These are phyloP conservation scores for Orobanche coerulescens DNA, from an alignment of 257 asterid genomes.

Conservation along the genomic window DNA sequence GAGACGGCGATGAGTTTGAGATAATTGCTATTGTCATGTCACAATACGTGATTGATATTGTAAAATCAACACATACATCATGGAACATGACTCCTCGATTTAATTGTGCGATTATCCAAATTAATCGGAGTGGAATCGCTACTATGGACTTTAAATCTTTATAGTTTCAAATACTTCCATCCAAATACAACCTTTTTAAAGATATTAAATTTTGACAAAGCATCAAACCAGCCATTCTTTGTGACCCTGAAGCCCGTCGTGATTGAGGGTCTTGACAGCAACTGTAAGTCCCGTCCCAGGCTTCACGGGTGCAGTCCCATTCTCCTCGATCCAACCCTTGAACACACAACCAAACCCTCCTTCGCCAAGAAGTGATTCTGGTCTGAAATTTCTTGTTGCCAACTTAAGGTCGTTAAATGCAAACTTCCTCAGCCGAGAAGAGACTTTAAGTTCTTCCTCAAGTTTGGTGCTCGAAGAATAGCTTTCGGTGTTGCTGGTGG, in stretches of 20 bases:
- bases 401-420: conserved; percentile 53
- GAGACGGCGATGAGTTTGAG: too few species aligned
- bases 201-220: too few species aligned
- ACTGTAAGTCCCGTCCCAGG: conserved; percentile 72
- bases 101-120: too few species aligned
- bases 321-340: conserved; percentile 77
- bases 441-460: conserved; percentile 61
- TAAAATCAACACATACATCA: too few species aligned
- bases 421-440: conserved; percentile 55
- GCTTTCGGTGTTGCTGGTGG: conserved; percentile 57
- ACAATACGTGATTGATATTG: too few species aligned
- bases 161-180: too few species aligned
- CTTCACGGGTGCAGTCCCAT: conserved; percentile 61
- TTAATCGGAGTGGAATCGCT: too few species aligned
- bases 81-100: too few species aligned
- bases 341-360: conserved; percentile 74
- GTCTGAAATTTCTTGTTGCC: conserved; percentile 71
- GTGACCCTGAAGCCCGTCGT: conserved; percentile 85
- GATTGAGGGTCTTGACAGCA: conserved; percentile 72
- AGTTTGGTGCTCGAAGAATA: conserved; percentile 51
- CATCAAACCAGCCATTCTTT: conserved; percentile 79
- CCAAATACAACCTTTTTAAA: too few species aligned
- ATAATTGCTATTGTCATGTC: too few species aligned
- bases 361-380: conserved; percentile 66
- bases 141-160: too few species aligned